Conservation (phyloP, 495 filamentous ascomycete genomes). For the Margaritispora aquatica region DNA sequence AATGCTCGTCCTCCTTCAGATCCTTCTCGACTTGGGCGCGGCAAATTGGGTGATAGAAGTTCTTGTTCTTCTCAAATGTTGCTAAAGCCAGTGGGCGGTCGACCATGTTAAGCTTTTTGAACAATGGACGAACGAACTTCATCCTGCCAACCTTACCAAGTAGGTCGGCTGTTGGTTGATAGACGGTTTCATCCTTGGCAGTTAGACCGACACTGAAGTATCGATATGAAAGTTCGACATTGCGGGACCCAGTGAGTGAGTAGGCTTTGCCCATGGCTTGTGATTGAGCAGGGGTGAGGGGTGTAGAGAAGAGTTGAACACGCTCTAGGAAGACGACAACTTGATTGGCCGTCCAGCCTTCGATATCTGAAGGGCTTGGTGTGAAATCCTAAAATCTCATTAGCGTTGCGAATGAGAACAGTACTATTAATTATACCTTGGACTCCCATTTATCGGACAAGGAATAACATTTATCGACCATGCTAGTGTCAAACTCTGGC, state of each 20-base stretch:
- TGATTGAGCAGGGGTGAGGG: conserved; percentile 55
- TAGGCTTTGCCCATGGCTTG: conserved; percentile 68
- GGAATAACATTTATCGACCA: conserved; percentile 78
- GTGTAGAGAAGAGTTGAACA: conserved; percentile 55
- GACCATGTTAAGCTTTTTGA: conserved; percentile 61
- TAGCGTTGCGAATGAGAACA: no score
- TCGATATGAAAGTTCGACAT: conserved; percentile 76
- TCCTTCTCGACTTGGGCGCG: conserved; percentile 79
- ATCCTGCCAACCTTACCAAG: conserved; percentile 82
- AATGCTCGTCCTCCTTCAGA: conserved; percentile 30
- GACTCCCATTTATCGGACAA: conserved; percentile 74
- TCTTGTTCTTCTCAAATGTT: conserved; percentile 80
- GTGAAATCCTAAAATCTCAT: conserved; percentile 42
- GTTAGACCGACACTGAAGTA: conserved; percentile 74
- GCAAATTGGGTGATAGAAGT: conserved; percentile 96
- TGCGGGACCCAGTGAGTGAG: conserved; percentile 58
- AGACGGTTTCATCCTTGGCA: conserved; percentile 58
- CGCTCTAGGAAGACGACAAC: conserved; percentile 82
- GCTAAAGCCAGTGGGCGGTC: conserved; percentile 67
- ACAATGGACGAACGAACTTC: conserved; percentile 93
- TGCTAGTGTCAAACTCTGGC: conserved; percentile 81
- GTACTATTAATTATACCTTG: conserved; percentile 21
- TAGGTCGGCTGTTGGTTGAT: conserved; percentile 63
- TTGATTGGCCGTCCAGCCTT: conserved; percentile 74
- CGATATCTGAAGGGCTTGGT: conserved; percentile 61